Evolutionary conservation across 208 protist species (phyloP), one percentile per base, ranked within the genome.

Genomic region (Crithidia thermophila): DNA sequence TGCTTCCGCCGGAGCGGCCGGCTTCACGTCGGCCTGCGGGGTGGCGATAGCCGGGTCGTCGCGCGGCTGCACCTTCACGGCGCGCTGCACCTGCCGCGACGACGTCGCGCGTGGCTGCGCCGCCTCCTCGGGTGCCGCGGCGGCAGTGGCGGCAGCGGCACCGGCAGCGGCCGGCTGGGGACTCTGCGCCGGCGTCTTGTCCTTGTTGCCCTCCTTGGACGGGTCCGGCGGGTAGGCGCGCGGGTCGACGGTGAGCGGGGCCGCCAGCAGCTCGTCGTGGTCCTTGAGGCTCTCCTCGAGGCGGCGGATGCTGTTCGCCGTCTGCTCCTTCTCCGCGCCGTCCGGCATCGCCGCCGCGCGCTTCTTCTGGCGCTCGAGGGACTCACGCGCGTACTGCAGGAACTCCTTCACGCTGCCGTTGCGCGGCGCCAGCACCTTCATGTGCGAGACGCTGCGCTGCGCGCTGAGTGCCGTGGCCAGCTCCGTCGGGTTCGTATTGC

Each of bases 351-450:
- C 73, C 33, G 73, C 52, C 14, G 72, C 7, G 45, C 58, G 65
- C 62, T 73, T 67, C 43, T 72, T 52, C 43, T 79, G 65, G 23
- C 49, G 57, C 36, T 72, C 55, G 34, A 78, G 50, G 25, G 63
- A 72, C 30, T 43, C 47, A 14, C 60, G 64, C 27, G 65, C 61
- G 46, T 74, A 75, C 45, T 62, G 37, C 31, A 88, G 62, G 56
- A 86, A 88, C 45, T 82, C 57, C 58, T 74, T 82, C 37, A 91
- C 85, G 67, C 81, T 91, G 28, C 85, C 85, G 55, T 53, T 61
- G 45, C 70, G 81, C 23, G 70, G 36, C 37, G 65, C 64, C 5
- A 65, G 61, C 37, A 74, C 72, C 50, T 73, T 72, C 21, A 75
- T 73, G 50, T 69, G 62, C 23, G 68, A 70, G 13, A 86, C 42